Evolutionary conservation across 2,329 filamentous ascomycete species (phyloP).

Genomic region (Colletotrichum paranaense): DNA sequence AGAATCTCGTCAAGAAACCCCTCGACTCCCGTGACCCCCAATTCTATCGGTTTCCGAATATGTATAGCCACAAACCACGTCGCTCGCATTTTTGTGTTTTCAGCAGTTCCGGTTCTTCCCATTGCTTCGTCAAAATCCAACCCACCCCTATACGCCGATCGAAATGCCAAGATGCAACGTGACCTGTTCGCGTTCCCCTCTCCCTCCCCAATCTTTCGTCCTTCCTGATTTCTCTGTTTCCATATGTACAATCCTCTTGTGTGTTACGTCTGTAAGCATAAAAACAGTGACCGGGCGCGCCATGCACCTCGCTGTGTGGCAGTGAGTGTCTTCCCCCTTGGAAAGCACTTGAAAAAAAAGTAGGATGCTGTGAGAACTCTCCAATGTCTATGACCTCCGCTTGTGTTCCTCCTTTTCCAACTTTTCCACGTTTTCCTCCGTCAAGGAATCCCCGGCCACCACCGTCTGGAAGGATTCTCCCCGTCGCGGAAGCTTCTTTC

Average conservation of each 20-base stretch:
- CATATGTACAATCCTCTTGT: conserved; percentile 10
- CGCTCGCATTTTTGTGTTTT: background rate
- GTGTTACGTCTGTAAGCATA: background rate
- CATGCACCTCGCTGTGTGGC: conserved; percentile 15
- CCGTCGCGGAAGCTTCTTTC: conserved; percentile 44
- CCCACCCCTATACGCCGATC: conserved; percentile 21
- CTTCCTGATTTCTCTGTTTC: background rate
- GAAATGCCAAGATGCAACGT: conserved; percentile 36
- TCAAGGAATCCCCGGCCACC: conserved; percentile 57
- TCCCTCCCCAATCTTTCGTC: background rate
- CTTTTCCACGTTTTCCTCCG: conserved; percentile 65
- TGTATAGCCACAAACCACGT: background rate
- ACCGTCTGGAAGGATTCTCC: conserved; percentile 48
- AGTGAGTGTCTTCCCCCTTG: background rate
- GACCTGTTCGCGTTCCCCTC: conserved; percentile 20
- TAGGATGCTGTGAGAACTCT: conserved; percentile 3
- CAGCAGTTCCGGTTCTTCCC: background rate
- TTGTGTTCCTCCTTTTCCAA: conserved; percentile 50
- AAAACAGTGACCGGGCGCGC: background rate
- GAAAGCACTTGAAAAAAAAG: background rate
- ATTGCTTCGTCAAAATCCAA: background rate
- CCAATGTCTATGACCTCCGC: conserved; percentile 10
- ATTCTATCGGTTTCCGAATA: conserved; percentile 7
- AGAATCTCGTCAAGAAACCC: conserved; percentile 15
- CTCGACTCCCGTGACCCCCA: background rate